These are phyloP conservation scores for Colletotrichum filicis DNA, from an alignment of 2,329 filamentous ascomycete genomes.

Conservation along the genomic window DNA sequence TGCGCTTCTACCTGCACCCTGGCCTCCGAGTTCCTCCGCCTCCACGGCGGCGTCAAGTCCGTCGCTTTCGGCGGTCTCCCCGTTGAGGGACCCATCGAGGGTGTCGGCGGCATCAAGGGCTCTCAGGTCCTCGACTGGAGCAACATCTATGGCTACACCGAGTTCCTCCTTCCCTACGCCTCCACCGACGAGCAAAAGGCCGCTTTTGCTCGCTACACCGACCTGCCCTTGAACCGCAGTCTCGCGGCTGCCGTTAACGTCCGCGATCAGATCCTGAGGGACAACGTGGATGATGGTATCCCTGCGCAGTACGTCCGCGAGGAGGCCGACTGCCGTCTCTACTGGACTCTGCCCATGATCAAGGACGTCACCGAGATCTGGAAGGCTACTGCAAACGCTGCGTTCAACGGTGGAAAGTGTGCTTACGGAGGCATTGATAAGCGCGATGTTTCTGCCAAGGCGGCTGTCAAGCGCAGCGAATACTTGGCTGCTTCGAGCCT, in stretches of 20 bases:
- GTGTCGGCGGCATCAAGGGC: slow-evolving; percentile 65
- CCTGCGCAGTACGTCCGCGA: slow-evolving; percentile 62
- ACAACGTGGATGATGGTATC: slow-evolving; percentile 49
- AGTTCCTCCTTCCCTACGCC: slow-evolving; percentile 35
- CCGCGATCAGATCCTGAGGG: slow-evolving; percentile 50
- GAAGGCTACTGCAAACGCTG: slow-evolving; percentile 54
- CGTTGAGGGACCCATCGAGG: slow-evolving; percentile 60
- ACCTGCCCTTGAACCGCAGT: slow-evolving; percentile 47
- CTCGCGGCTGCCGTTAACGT: slow-evolving; percentile 49
- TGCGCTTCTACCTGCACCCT: slow-evolving; percentile 69
- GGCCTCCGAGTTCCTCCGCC: slow-evolving; percentile 64
- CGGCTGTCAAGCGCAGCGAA: neutral
- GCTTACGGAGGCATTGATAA: slow-evolving; percentile 47
- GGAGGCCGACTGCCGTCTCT: slow-evolving; percentile 61
- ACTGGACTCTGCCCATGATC: slow-evolving; percentile 61
- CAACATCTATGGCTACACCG: slow-evolving; percentile 42
- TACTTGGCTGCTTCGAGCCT: slow-evolving; percentile 3
- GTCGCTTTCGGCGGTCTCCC: slow-evolving; percentile 64
- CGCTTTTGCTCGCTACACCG: slow-evolving; percentile 44
- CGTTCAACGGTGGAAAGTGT: slow-evolving; percentile 54
- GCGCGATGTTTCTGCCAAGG: neutral
- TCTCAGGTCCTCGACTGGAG: slow-evolving; percentile 50
- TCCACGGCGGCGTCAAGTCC: slow-evolving; percentile 63
- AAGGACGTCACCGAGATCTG: slow-evolving; percentile 58
- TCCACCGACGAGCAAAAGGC: slow-evolving; percentile 43